Conservation (phyloP, 352 stramenopile genomes). For the Globisporangium cystogenes region DNA sequence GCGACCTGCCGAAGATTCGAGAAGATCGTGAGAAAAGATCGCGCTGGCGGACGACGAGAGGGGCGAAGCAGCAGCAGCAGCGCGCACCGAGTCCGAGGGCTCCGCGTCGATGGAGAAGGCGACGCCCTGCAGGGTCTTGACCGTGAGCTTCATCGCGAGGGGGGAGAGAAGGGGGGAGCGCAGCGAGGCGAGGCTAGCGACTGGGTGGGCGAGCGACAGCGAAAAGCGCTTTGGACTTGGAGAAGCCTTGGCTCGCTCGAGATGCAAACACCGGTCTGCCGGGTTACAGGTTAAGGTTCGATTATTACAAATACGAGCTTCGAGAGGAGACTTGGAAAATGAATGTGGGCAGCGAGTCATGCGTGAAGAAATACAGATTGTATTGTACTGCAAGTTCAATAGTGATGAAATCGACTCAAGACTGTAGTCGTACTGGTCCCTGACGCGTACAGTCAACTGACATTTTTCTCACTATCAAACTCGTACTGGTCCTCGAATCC, state of each 20-base stretch:
- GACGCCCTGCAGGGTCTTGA: slow-evolving; percentile 86
- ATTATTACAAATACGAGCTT: background rate
- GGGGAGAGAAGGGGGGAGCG: background rate
- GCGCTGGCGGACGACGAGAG: background rate
- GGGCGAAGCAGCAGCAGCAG: background rate
- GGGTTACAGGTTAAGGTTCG: background rate
- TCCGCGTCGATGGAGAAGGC: slow-evolving; percentile 73
- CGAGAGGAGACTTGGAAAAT: no score
- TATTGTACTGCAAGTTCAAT: slow-evolving; percentile 1
- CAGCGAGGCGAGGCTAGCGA: background rate
- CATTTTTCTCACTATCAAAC: background rate
- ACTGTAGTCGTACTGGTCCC: background rate
- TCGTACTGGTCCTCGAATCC: slow-evolving; percentile 1
- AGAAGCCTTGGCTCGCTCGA: background rate
- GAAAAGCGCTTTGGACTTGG: background rate
- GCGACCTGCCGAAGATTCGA: slow-evolving; percentile 39
- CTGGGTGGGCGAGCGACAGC: background rate
- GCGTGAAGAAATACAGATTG: background rate
- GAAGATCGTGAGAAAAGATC: slow-evolving; percentile 3
- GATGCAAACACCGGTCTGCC: background rate
- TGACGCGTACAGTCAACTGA: background rate
- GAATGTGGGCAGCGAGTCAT: background rate
- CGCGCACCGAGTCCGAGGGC: slow-evolving; percentile 56
- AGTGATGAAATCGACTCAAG: no score
- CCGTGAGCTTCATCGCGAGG: slow-evolving; percentile 75